Base-by-base conservation (phyloP, 352 stramenopile species). In the Sclerospora graminicola region DNA sequence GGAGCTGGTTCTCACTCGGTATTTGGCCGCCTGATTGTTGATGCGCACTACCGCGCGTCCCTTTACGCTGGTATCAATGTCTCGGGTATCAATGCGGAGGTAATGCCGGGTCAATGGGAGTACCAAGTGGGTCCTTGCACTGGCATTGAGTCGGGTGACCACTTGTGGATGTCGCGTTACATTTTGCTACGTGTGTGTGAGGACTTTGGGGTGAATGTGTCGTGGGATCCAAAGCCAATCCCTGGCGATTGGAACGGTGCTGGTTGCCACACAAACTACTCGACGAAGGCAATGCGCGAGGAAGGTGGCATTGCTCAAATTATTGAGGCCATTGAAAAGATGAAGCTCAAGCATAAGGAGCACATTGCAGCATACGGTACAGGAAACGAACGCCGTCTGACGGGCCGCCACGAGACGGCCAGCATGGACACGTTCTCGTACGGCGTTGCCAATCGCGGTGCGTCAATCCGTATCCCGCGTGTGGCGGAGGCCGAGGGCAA, bases 231-330 rank as follows among this genome's bases (percentile, higher is more conserved):
- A 39, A 98, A 98, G 77, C 95, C 95, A 14, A 98, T 98, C 69
- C 84, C 95, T 13, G 95, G 95, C 44, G 95, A 98, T 70, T 98
- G 95, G 95, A 98, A 98, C 69, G 95, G 95, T 30, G 93, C 94
- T 1, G 95, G 95, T 38, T 94, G 81, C 78, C 85, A 95, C 74
- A 98, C 93, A 21, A 98, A 98, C 78, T 96, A 97, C 58, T 97
- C 85, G 51, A 98, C 94, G 8, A 89, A 98, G 74, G 57, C 52
- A 11, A 98, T 98, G 94, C 84, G 94, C 46, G 89, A 98, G 57
- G 82, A 95, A 16, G 89, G 92, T 48, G 90, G 90, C 60, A 78
- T 97, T 57, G 72, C 75, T 35, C 49, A 77, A 28, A 99, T 99
- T 69, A 97, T 98, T 48, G 84, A 96, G 55, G 94, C 94, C 39